Conservation (phyloP, 805 yeast genomes). For the Metschnikowia proteae region DNA sequence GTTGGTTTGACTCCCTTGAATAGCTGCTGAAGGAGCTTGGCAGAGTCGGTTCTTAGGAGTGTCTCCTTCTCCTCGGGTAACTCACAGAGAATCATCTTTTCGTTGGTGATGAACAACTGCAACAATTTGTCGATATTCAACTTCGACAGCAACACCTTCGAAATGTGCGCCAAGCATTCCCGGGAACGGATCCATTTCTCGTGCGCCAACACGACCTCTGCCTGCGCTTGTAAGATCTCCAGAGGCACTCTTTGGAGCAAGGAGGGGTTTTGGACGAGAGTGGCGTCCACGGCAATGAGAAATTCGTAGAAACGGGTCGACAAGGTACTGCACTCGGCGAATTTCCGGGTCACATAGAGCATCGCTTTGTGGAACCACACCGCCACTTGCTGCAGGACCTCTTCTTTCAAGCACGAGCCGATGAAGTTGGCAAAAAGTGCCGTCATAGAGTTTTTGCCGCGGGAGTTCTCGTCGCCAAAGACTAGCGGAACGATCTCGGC, state of each 20-base stretch:
- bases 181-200: conserved; percentile 36
- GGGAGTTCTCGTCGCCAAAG: conserved; percentile 18
- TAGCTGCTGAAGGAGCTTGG: conserved; percentile 47
- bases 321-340: conserved; percentile 46
- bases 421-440: conserved; percentile 28
- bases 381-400: conserved; percentile 24
- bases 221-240: conserved; percentile 54
- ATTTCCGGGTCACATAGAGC: conserved; percentile 58
- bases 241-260: conserved; percentile 41
- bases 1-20: conserved; percentile 47
- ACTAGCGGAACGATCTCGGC: conserved; percentile 20
- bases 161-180: conserved; percentile 16
- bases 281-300: conserved; percentile 18
- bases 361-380: conserved; percentile 58
- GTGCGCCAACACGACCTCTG: conserved; percentile 54
- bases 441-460: conserved; percentile 27
- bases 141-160: conserved; percentile 28
- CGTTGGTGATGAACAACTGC: conserved; percentile 61
- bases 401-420: conserved; percentile 15
- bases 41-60: conserved; percentile 36
- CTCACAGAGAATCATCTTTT: conserved; percentile 31
- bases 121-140: conserved; percentile 50
- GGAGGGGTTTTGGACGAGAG: conserved; percentile 5
- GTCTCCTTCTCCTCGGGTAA: conserved; percentile 20
- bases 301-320: conserved; percentile 32